Base-by-base conservation (phyloP, 306 rosid genomes). In the Aeschynomene evenia region DNA sequence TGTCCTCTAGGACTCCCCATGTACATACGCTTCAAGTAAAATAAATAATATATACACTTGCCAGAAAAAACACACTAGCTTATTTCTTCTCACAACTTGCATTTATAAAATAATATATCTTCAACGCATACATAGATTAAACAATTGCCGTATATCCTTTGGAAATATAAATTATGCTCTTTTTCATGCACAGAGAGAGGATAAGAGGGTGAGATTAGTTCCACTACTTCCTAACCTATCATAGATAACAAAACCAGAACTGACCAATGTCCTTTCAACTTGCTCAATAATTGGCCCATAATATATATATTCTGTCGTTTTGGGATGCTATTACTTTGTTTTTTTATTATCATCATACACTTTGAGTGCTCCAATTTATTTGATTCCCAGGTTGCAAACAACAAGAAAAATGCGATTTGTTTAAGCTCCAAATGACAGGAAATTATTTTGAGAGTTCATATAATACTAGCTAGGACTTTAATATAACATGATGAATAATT, bases 101-200 rank as follows among this genome's bases (percentile, higher is more conserved):
- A 56, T 63, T 63, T 63, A 77, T 73, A 28, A 73, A 63, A 77
- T 24, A 5, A 73, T 81, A 73, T 81, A 81, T 81, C 82, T 55
- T 68, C 49, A 37, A 60, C 23, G 2, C 13, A 64, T 71, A 33
- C 48, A 29, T 29, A 22, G 2, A 51, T 24, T 19, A 34, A 37
- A 29, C 20, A 34, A 46, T 71, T 5, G 49, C 57, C 46, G 18
- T 48, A 22, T 70, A 36, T 13, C 42, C 11, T 54, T 51, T 51
- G 22, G 59, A 26, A 60, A 19, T 16, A 65, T 45, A 26, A 68
- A 46, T 39, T 39, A 11, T 53, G 39, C 72, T 73, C 21, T 18
- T 52, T n/a, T 54, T 68, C 76, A 68, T 53, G 72, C 68, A 56
- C 14, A n/a, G 22, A 61, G 22, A 61, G 33, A 67, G 39, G 76